Evolutionary conservation across 257 asterid species (phyloP).

Genomic region (Penstemon davidsonii): DNA sequence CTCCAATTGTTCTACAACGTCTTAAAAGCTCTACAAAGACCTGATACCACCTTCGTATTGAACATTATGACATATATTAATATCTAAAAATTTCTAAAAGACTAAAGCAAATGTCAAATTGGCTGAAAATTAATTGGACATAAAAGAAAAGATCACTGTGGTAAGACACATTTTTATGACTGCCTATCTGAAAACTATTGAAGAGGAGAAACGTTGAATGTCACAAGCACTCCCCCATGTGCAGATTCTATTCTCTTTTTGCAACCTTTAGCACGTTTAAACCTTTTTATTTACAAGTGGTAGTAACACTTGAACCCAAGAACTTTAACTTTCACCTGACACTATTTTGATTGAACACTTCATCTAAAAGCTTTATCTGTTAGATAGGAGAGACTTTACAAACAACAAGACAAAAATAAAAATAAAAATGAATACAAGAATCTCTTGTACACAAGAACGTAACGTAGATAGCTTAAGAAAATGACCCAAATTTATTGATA

Average conservation of each 20-base stretch:
- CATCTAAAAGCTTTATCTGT: background rate
- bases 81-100: background rate
- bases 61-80: background rate
- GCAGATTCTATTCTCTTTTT: background rate
- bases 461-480: slow-evolving; percentile 1
- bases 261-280: background rate
- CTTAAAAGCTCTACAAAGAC: slow-evolving; percentile 3
- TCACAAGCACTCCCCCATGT: too few species aligned
- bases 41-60: background rate
- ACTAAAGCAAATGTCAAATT: background rate
- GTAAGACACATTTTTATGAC: background rate
- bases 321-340: background rate
- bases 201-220: background rate
- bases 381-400: background rate
- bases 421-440: background rate
- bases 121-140: background rate
- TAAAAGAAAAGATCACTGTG: slow-evolving; percentile 12
- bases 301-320: background rate
- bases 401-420: background rate
- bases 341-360: background rate
- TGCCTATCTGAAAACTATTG: background rate
- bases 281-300: background rate
- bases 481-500: background rate
- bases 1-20: too few species aligned
- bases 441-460: background rate